phyloP scores from a whole-genome alignment of 129 eudicot species.

The Artemisia annua region DNA sequence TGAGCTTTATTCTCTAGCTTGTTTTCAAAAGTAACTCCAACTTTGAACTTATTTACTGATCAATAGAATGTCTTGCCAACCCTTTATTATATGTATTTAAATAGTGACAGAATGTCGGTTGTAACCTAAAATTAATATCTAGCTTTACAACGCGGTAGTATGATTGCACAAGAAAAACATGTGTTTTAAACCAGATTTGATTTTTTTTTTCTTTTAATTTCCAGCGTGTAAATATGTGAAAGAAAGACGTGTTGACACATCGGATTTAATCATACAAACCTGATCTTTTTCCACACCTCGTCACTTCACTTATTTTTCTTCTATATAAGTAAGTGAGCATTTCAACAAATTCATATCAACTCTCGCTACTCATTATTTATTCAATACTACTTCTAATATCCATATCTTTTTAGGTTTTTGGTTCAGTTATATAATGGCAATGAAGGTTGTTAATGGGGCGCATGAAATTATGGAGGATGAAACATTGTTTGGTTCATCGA shows the following conservation, averaged over 20 bases:
- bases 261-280: constrained; percentile 1
- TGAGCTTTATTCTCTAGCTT: no score
- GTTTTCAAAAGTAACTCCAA: no score
- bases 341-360: constrained; percentile 5
- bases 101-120: no score
- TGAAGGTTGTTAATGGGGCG: background rate
- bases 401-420: background rate
- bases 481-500: constrained; percentile 14
- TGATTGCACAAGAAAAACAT: no score
- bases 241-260: constrained; percentile 20
- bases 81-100: no score
- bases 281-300: background rate
- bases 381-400: background rate
- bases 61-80: no score
- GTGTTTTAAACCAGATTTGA: no score
- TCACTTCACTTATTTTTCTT: background rate
- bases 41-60: no score
- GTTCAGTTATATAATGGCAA: constrained; percentile 9
- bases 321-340: constrained; percentile 17
- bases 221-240: background rate
- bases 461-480: background rate
- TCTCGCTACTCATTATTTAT: background rate
- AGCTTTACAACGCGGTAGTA: no score
- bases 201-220: no score
- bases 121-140: no score